Percentiles rank a stretch among this genome's conserved stretches.
Evolutionary conservation across 2,329 filamentous ascomycete species (phyloP).

Genomic region (Geoglossum cookeanum): DNA sequence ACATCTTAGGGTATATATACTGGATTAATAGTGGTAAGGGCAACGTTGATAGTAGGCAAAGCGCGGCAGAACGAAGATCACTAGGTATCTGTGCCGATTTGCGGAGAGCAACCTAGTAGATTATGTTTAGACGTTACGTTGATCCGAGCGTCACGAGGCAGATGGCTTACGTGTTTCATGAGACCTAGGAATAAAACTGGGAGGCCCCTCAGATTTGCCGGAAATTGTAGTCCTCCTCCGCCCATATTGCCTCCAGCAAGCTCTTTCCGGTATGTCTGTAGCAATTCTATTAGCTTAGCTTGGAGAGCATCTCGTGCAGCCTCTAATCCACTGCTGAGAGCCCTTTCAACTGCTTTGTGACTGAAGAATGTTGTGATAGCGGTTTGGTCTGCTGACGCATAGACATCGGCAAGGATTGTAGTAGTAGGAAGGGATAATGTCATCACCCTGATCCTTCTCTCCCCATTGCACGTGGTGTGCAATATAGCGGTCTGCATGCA

Average conservation of each 20-base stretch:
- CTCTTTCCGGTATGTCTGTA: conserved; percentile 94
- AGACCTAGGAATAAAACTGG: conserved; percentile 82
- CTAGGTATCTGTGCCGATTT: conserved; percentile 88
- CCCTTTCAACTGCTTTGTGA: conserved; percentile 90
- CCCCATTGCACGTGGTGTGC: conserved; percentile 94
- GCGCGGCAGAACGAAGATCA: conserved; percentile 79
- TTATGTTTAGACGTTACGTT: conserved; percentile 12
- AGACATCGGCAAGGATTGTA: conserved; percentile 73
- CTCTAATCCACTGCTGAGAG: conserved; percentile 70
- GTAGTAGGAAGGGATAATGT: conserved; percentile 88
- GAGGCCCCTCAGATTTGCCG: conserved; percentile 72
- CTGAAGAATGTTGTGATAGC: conserved; percentile 89
- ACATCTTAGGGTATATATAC: conserved; percentile 50
- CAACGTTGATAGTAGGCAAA: conserved; percentile 85
- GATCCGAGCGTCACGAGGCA: conserved; percentile 3
- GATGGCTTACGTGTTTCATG: conserved; percentile 67
- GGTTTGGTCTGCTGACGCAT: conserved; percentile 84
- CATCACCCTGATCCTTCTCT: conserved; percentile 84
- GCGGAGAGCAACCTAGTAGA: conserved; percentile 47
- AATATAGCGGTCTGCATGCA: conserved; percentile 89
- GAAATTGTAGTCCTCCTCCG: conserved; percentile 78
- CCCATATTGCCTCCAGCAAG: conserved; percentile 91
- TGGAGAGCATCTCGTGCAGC: conserved; percentile 80
- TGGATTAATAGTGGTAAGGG: conserved; percentile 79
- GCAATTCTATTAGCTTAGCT: conserved; percentile 74